Percentiles rank a stretch among this genome's conserved stretches.
Evolutionary conservation across 2,329 filamentous ascomycete species (phyloP).

Genomic region (Fusarium denticulatum): DNA sequence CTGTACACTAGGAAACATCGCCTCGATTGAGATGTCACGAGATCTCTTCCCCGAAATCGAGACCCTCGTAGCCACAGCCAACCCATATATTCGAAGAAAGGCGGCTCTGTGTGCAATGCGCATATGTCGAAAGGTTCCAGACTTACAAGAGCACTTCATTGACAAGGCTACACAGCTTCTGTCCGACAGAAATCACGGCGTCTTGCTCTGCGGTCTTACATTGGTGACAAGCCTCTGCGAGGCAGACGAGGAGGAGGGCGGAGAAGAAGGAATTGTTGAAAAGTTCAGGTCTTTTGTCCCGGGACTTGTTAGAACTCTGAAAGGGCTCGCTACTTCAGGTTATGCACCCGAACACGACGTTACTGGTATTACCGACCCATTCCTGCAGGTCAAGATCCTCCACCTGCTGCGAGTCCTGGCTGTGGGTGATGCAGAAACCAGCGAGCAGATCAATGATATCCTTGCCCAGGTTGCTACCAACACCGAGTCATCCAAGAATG

Average conservation of each 20-base stretch:
- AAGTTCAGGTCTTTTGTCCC: slow-evolving; percentile 90
- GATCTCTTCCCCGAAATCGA: slow-evolving; percentile 98
- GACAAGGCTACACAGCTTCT: slow-evolving; percentile 91
- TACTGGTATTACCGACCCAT: slow-evolving; percentile 96
- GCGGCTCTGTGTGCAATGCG: slow-evolving; percentile 98
- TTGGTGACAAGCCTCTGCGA: slow-evolving; percentile 93
- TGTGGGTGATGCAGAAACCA: slow-evolving; percentile 85
- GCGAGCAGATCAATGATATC: slow-evolving; percentile 98
- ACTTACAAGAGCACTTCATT: slow-evolving; percentile 95
- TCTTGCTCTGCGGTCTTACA: slow-evolving; percentile 90
- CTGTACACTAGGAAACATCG: slow-evolving; percentile 96
- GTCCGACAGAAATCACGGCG: slow-evolving; percentile 94
- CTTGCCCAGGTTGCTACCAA: slow-evolving; percentile 97
- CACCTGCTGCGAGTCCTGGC: slow-evolving; percentile 86
- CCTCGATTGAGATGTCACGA: slow-evolving; percentile 97
- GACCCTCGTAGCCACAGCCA: slow-evolving; percentile 87
- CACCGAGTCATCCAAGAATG: slow-evolving; percentile 97
- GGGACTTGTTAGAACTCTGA: slow-evolving; percentile 87
- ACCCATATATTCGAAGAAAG: slow-evolving; percentile 98
- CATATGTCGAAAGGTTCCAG: slow-evolving; percentile 97
- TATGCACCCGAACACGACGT: slow-evolving; percentile 99
- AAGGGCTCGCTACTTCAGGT: slow-evolving; percentile 91
- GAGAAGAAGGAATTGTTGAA: slow-evolving; percentile 89
- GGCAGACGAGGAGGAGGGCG: slow-evolving; percentile 90
- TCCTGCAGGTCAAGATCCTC: slow-evolving; percentile 96